Base-by-base conservation (phyloP, 1,284 basidiomycete species). In the Cutaneotrichosporon sp. region DNA sequence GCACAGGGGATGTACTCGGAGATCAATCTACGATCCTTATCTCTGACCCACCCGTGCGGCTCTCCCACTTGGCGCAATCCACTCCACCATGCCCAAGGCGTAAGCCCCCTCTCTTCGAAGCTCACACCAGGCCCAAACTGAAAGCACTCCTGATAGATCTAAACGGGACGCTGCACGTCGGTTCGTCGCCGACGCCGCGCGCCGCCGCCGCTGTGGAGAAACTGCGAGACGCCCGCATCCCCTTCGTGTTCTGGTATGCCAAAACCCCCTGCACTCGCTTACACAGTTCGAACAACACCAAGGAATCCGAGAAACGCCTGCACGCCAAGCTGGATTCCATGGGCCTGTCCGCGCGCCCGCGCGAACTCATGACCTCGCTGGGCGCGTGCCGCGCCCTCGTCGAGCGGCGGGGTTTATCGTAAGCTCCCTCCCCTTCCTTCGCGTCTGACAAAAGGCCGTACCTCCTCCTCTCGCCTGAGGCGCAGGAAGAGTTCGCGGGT, bases 91-190 rank as follows among this genome's bases (percentile, higher is more conserved):
- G 41, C 22, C 39, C 15, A 37, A 14, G 17, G 36, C 36, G 36
- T 37, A 37, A 14, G 36, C 18, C 8, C 8, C 12, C 41, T 10
- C 41, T 17, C 39, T 30, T 5, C 26, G 26, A 10, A 10, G n/a
- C 43, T 45, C 4, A 15, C 17, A 14, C 33, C 26, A 48, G 45
- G 3, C 23, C 30, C 10, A 52, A 46, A 26, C 45, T 69, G 59
- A 69, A 55, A 62, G 84, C 79, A 0, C 63, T 87, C 0, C 78
- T 87, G 21, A 80, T 86, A 54, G 85, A 87, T 60, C 78, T 86
- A 14, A 85, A 83, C 12, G 86, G 86, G 0, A 87, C 83, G 1
- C 70, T 87, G 4, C 80, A 85, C 49, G 72, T 84, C 43, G 84
- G 82, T 33, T 68, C 76, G 2, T 69, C 69, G 0, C 76, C 83